These are phyloP conservation scores for Carex parvula DNA, from an alignment of 176 grass and related monocot genomes.

Conservation along the genomic window DNA sequence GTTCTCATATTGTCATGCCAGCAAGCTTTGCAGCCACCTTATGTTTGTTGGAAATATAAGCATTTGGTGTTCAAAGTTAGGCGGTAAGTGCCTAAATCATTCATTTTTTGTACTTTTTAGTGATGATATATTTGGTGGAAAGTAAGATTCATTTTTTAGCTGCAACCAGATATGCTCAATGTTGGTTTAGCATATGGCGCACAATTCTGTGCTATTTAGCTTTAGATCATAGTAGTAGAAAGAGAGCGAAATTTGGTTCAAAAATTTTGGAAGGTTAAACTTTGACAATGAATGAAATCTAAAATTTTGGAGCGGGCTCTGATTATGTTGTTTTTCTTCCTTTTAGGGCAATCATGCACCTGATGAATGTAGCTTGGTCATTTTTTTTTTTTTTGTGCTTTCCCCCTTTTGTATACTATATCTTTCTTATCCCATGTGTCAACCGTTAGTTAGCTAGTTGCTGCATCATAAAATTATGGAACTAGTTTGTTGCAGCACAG, in stretches of 20 bases:
- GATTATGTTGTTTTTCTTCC: neutral
- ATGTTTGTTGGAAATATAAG: neutral
- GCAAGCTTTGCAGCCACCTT: neutral
- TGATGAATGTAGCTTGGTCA: neutral
- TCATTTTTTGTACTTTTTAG: neutral
- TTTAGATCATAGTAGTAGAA: constrained; percentile 11
- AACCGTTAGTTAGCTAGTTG: too few relatives aligned
- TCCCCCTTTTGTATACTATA: too few relatives aligned
- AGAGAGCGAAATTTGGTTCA: neutral
- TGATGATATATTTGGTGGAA: constrained; percentile 4
- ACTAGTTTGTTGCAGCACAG: too few relatives aligned
- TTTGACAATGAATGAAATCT: neutral
- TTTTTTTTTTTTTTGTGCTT: neutral
- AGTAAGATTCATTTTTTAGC: constrained; percentile 14
- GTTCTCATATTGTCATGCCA: neutral
- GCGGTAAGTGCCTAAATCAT: neutral
- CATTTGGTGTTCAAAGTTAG: neutral
- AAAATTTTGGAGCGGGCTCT: neutral
- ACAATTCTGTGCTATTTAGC: neutral
- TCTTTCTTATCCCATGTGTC: too few relatives aligned
- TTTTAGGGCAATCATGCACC: neutral
- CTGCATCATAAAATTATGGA: too few relatives aligned
- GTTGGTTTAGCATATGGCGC: constrained; percentile 6
- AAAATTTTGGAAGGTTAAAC: neutral
- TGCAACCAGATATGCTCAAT: neutral